Percentiles rank a stretch among this genome's conserved stretches.
Conservation (phyloP, 169 alveolate species). For the Amoebophrya sp. region DNA sequence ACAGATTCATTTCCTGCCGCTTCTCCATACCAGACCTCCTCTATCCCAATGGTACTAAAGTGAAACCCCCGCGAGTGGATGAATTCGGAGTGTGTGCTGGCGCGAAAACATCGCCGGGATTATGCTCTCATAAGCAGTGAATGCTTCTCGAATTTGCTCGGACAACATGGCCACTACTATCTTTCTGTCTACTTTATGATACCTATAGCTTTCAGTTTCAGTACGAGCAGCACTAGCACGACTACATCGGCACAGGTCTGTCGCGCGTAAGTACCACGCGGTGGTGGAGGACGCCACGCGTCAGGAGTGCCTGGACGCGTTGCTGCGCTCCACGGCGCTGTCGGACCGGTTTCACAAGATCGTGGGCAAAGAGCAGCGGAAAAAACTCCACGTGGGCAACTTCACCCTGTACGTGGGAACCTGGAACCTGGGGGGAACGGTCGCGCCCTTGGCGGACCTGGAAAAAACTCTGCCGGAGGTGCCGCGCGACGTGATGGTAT, state of each 20-base stretch:
- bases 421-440: not conserved
- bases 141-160: not conserved
- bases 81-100: not conserved
- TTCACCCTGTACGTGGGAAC: not conserved
- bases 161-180: not conserved
- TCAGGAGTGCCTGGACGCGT: not conserved
- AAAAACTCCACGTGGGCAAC: not conserved
- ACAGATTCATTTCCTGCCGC: too few relatives aligned
- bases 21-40: not conserved
- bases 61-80: not conserved
- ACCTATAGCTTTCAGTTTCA: not conserved
- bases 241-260: not conserved
- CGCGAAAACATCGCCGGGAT: not conserved
- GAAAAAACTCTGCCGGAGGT: not conserved
- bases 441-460: not conserved
- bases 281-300: not conserved
- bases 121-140: not conserved
- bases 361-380: not conserved
- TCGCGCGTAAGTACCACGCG: not conserved
- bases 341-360: not conserved
- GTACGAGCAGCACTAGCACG: not conserved
- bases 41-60: not conserved
- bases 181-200: too few relatives aligned
- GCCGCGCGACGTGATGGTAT: not conserved
- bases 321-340: not conserved